phyloP scores from a whole-genome alignment of 345 rosid species.

The Triadica sebifera region DNA sequence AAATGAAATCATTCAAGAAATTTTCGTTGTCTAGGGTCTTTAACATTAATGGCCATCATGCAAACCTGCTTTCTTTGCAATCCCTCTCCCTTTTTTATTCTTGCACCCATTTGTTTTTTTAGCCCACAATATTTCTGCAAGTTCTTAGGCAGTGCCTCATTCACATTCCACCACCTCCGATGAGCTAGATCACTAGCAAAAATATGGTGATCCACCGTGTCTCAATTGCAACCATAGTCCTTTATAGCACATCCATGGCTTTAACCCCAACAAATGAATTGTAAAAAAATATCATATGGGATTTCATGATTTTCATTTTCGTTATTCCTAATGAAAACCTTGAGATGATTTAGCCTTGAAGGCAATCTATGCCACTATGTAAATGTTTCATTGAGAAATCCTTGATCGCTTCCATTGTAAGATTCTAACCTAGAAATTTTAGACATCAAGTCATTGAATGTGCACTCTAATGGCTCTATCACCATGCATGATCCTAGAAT shows the following conservation, averaged over 20 bases:
- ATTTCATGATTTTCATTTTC: constrained; percentile 17
- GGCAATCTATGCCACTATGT: constrained; percentile 93
- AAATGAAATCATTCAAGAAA: constrained; percentile 1
- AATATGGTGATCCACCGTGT: constrained; percentile 21
- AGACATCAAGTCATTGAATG: constrained; percentile 50
- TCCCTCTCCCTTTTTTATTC: constrained; percentile 59
- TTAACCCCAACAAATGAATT: constrained; percentile 69
- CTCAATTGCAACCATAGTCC: constrained; percentile 97
- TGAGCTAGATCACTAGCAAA: constrained; percentile 71
- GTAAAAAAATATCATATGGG: constrained; percentile 25
- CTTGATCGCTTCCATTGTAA: constrained; percentile 91
- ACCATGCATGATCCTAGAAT: constrained; percentile 89
- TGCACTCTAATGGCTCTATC: constrained; percentile 76
- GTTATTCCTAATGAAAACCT: constrained; percentile 22
- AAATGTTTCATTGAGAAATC: constrained; percentile 69
- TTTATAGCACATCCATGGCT: constrained; percentile 93
- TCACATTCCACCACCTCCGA: constrained; percentile 65
- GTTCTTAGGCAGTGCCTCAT: constrained; percentile 56
- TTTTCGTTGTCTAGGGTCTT: constrained; percentile 49
- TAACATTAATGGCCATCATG: constrained; percentile 46
- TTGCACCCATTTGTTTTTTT: constrained; percentile 32
- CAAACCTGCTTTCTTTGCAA: constrained; percentile 40
- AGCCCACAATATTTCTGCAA: constrained; percentile 59
- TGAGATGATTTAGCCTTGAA: constrained; percentile 43
- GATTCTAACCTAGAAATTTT: constrained; percentile 43